Conservation (phyloP, 805 yeast genomes). For the Pichia ethanolica region DNA sequence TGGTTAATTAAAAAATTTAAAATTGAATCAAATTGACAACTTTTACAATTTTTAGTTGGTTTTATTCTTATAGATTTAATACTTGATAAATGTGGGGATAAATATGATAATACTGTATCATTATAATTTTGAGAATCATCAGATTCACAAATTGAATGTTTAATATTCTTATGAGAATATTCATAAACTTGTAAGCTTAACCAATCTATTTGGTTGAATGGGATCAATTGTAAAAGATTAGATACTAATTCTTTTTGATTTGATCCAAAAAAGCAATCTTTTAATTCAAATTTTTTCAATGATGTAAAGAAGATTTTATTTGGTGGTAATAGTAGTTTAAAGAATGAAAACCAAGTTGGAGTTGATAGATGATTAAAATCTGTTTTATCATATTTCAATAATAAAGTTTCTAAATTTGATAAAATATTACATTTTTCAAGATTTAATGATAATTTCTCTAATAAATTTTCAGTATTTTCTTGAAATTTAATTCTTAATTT, state of each 20-base stretch:
- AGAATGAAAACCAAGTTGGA: slow-evolving; percentile 25
- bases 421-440: slow-evolving; percentile 7
- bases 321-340: slow-evolving; percentile 7
- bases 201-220: slow-evolving; percentile 19
- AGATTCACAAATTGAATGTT: slow-evolving; percentile 8
- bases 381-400: slow-evolving; percentile 14
- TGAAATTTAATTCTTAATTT: slow-evolving; percentile 17
- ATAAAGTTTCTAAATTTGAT: slow-evolving; percentile 10
- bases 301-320: slow-evolving; percentile 3
- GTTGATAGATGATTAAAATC: slow-evolving; percentile 20
- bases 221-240: slow-evolving; percentile 31
- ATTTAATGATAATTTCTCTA: slow-evolving; percentile 8
- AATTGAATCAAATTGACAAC: slow-evolving; percentile 21
- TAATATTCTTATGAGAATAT: slow-evolving; percentile 19
- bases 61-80: slow-evolving; percentile 17
- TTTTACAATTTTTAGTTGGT: slow-evolving; percentile 22
- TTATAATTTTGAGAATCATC: not conserved
- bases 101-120: slow-evolving; percentile 8
- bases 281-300: slow-evolving; percentile 15
- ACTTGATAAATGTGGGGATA: slow-evolving; percentile 15
- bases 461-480: slow-evolving; percentile 14
- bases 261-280: slow-evolving; percentile 20
- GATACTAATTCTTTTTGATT: slow-evolving; percentile 18
- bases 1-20: slow-evolving; percentile 9
- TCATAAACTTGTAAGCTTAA: slow-evolving; percentile 19